These are phyloP conservation scores for Ophiocordyceps unilateralis DNA, from an alignment of 2,329 filamentous ascomycete genomes.

Conservation along the genomic window DNA sequence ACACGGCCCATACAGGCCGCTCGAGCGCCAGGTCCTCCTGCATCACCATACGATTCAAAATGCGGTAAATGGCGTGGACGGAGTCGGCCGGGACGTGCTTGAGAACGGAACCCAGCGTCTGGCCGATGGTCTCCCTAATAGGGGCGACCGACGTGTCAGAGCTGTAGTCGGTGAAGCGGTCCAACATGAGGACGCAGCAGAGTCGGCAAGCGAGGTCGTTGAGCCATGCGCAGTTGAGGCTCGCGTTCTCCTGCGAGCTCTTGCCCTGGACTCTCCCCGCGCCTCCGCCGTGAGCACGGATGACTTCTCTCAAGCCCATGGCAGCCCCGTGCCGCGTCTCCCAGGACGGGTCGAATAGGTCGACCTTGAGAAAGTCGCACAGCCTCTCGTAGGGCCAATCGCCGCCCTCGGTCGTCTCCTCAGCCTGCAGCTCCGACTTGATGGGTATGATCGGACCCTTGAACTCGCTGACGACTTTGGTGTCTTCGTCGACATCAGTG, in stretches of 20 bases:
- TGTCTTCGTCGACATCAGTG: conserved; percentile 66
- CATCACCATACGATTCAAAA: conserved; percentile 82
- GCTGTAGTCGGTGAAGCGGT: conserved; percentile 94
- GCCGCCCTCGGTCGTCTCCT: conserved; percentile 57
- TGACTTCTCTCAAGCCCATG: conserved; percentile 81
- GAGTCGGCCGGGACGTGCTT: conserved; percentile 66
- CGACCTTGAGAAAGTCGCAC: conserved; percentile 83
- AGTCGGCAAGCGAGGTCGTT: conserved; percentile 90
- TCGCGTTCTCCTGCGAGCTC: conserved; percentile 56
- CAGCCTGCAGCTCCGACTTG: conserved; percentile 70
- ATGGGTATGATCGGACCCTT: conserved; percentile 69
- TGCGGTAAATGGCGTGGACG: conserved; percentile 69
- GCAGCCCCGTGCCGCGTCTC: conserved; percentile 92
- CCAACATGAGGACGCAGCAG: conserved; percentile 91
- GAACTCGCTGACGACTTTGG: conserved; percentile 87
- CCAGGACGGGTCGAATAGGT: conserved; percentile 88
- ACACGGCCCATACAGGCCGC: conserved; percentile 76
- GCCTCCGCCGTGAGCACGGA: conserved; percentile 78
- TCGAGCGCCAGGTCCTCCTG: conserved; percentile 64
- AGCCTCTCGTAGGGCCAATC: conserved; percentile 93
- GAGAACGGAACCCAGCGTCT: conserved; percentile 77
- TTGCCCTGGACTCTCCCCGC: conserved; percentile 65
- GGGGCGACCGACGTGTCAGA: conserved; percentile 94
- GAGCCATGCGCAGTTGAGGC: conserved; percentile 68
- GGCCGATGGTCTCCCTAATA: conserved; percentile 86